A percentile compares a stretch with the other conserved stretches of the same genome.
Evolutionary conservation across 2,329 filamentous ascomycete genomes (phyloP).

Genomic region (Cryphonectria carpinicola): DNA sequence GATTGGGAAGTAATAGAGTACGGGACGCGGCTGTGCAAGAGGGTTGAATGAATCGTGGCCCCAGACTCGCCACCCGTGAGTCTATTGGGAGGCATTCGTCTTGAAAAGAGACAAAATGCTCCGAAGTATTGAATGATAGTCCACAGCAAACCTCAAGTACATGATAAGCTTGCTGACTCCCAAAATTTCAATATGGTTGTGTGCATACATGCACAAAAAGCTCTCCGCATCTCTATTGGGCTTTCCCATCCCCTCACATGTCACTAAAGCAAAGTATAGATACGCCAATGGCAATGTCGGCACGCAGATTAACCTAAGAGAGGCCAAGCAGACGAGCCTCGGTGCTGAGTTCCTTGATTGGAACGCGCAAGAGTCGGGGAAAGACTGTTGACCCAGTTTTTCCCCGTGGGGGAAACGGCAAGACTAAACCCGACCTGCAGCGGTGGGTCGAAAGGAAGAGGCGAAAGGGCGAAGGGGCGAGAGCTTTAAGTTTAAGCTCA

Average conservation of each 20-base stretch:
- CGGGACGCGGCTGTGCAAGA: conserved; percentile 35
- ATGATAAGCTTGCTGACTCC: neutral
- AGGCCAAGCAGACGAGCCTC: neutral
- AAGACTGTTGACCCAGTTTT: neutral
- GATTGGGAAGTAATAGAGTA: conserved; percentile 39
- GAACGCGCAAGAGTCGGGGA: neutral
- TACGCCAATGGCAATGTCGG: neutral
- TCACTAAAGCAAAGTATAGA: neutral
- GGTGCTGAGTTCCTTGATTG: neutral
- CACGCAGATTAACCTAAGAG: neutral
- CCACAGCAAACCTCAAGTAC: neutral
- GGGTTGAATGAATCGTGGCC: neutral
- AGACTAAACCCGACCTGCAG: neutral
- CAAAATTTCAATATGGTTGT: neutral
- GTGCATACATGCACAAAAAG: neutral
- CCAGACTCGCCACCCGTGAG: neutral
- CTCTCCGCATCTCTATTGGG: neutral
- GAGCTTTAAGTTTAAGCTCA: neutral
- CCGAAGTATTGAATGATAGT: neutral
- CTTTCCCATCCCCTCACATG: too few relatives aligned
- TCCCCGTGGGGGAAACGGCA: neutral
- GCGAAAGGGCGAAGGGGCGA: neutral
- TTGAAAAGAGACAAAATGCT: neutral
- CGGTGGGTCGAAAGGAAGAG: neutral
- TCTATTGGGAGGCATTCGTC: neutral